Conservation (phyloP, 1,139 yeast species). For the Yamadazyma diospyri region DNA sequence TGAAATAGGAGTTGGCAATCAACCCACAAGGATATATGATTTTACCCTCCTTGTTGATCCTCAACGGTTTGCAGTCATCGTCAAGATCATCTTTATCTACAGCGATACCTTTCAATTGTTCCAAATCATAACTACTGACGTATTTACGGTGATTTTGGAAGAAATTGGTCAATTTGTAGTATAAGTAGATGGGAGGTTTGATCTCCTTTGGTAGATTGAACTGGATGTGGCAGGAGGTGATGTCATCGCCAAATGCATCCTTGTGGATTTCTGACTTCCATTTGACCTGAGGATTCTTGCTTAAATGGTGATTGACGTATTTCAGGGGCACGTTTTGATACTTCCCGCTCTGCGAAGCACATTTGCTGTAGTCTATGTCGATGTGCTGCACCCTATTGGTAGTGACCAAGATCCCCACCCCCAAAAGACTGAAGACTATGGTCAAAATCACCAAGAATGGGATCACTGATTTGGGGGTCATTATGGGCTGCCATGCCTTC, state of each 20-base stretch:
- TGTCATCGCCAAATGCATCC: constrained; percentile 32
- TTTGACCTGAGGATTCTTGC: constrained; percentile 41
- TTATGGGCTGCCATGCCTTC: constrained; percentile 81
- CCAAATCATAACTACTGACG: constrained; percentile 65
- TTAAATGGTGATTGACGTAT: constrained; percentile 54
- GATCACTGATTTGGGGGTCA: constrained; percentile 72
- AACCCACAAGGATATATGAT: constrained; percentile 85
- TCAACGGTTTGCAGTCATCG: constrained; percentile 59
- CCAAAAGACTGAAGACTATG: constrained; percentile 70
- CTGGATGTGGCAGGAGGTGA: constrained; percentile 49
- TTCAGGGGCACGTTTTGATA: constrained; percentile 49
- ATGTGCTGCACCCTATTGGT: constrained; percentile 59
- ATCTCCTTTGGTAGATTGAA: constrained; percentile 60
- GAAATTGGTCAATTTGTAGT: constrained; percentile 70
- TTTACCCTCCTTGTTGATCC: constrained; percentile 31
- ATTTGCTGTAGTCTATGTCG: constrained; percentile 56
- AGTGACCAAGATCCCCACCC: constrained; percentile 61
- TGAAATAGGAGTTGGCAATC: constrained; percentile 89
- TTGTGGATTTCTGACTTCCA: constrained; percentile 49
- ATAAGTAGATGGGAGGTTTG: constrained; percentile 58
- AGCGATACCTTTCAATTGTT: constrained; percentile 63
- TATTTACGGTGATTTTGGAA: constrained; percentile 77
- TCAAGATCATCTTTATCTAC: constrained; percentile 43
- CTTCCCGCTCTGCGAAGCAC: constrained; percentile 38
- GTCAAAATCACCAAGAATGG: constrained; percentile 62